A percentile compares a stretch with the other conserved stretches of the same genome.
These are phyloP conservation scores for Evernia prunastri DNA, from an alignment of 495 filamentous ascomycete genomes.

Conservation along the genomic window DNA sequence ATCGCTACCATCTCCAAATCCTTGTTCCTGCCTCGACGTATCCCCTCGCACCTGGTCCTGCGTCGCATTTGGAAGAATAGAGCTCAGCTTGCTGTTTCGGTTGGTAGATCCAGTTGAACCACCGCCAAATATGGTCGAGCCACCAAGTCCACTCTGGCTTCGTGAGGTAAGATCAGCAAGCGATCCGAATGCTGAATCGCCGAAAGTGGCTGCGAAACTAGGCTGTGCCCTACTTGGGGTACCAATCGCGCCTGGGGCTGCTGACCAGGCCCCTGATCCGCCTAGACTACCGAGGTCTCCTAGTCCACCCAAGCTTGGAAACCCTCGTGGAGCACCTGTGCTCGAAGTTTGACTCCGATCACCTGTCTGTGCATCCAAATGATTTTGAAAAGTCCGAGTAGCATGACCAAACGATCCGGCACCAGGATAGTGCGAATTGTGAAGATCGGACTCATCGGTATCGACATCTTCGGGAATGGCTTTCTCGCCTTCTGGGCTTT, in stretches of 20 bases:
- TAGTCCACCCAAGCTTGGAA: conserved; percentile 57
- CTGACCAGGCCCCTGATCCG: conserved; percentile 43
- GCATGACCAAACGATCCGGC: conserved; percentile 43
- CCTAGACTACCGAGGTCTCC: conserved; percentile 54
- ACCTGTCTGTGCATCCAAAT: conserved; percentile 58
- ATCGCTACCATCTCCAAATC: conserved; percentile 29
- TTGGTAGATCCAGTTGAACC: conserved; percentile 51
- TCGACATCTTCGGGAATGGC: conserved; percentile 61
- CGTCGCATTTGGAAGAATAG: conserved; percentile 80
- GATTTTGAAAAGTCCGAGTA: conserved; percentile 40
- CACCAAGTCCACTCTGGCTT: conserved; percentile 49
- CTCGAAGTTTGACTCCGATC: conserved; percentile 90
- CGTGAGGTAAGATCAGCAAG: conserved; percentile 73
- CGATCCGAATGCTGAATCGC: conserved; percentile 62
- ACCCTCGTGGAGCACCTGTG: conserved; percentile 61
- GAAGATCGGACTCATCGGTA: conserved; percentile 52
- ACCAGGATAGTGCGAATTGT: conserved; percentile 48
- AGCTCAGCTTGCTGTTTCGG: conserved; percentile 75
- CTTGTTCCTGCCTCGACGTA: conserved; percentile 44
- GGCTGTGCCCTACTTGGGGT: conserved; percentile 75
- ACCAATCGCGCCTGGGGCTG: conserved; percentile 49
- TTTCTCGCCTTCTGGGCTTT: conserved; percentile 81
- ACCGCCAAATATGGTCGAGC: conserved; percentile 48
- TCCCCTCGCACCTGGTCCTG: conserved; percentile 74
- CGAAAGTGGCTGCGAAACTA: conserved; percentile 60